These are phyloP conservation scores for Smittium culicis DNA, from an alignment of 371 early-diverging fungal genomes.

Conservation along the genomic window DNA sequence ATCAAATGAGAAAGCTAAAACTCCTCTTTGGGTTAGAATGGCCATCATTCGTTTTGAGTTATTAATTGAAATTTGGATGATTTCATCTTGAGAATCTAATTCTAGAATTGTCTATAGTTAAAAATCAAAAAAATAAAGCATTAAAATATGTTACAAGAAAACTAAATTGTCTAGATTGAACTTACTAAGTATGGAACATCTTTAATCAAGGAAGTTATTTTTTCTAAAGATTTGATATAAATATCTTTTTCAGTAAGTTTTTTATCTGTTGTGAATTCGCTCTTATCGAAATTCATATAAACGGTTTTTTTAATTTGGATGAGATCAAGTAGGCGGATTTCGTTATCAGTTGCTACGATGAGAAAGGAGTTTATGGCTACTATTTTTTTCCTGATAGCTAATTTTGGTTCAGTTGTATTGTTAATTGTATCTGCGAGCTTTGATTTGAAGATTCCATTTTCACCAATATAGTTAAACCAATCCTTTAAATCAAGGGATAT, in stretches of 20 bases:
- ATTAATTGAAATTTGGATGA: neutral
- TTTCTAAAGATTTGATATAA: neutral
- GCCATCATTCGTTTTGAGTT: neutral
- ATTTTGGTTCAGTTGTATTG: neutral
- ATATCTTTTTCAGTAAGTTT: neutral
- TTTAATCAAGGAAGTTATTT: neutral
- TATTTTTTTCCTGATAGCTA: neutral
- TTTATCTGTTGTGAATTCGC: neutral
- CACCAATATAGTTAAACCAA: neutral
- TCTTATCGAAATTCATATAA: neutral
- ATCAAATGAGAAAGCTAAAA: neutral
- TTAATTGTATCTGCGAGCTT: neutral
- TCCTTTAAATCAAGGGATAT: neutral
- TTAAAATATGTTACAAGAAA: neutral
- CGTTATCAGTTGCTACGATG: neutral
- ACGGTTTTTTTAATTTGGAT: neutral
- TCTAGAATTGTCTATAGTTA: neutral
- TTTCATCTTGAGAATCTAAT: neutral
- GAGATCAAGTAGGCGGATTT: neutral
- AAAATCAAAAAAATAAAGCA: neutral
- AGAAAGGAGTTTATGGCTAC: neutral
- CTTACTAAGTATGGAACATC: neutral
- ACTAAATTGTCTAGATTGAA: too few relatives aligned
- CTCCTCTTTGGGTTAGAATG: neutral
- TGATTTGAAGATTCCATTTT: neutral